phyloP scores from a whole-genome alignment of 495 filamentous ascomycete species.

The Penicillium egyptiacum region DNA sequence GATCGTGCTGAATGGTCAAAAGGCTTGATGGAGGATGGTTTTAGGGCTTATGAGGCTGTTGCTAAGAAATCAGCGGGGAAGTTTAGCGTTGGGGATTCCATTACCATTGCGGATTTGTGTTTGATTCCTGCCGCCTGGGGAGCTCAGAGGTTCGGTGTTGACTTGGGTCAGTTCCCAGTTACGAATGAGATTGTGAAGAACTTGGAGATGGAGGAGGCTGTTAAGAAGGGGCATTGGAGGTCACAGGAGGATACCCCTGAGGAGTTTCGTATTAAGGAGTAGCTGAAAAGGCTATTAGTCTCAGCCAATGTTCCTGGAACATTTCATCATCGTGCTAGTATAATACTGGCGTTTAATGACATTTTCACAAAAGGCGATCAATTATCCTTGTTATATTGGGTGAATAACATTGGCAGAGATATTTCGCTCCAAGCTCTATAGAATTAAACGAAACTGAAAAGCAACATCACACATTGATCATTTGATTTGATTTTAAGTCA shows the following conservation, averaged over 20 bases:
- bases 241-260: conserved; percentile 50
- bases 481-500: background rate
- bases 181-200: conserved; percentile 38
- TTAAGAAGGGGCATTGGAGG: conserved; percentile 47
- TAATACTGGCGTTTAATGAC: background rate
- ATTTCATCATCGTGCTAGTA: background rate
- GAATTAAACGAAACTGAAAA: conserved; percentile 1
- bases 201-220: conserved; percentile 38
- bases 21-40: conserved; percentile 44
- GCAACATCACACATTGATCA: conserved; percentile 6
- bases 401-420: background rate
- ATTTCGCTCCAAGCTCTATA: conserved; percentile 12
- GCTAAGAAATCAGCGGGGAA: conserved; percentile 34
- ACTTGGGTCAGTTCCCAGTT: conserved; percentile 41
- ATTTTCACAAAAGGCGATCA: background rate
- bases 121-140: conserved; percentile 53
- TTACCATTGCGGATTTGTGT: conserved; percentile 54
- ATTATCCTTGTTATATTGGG: background rate
- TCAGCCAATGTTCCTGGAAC: background rate
- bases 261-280: conserved; percentile 37
- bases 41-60: conserved; percentile 48
- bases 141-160: conserved; percentile 49
- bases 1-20: conserved; percentile 40
- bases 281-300: background rate
- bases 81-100: conserved; percentile 51